Base-by-base conservation (phyloP, 208 protist genomes). In the Willaertia magna region DNA sequence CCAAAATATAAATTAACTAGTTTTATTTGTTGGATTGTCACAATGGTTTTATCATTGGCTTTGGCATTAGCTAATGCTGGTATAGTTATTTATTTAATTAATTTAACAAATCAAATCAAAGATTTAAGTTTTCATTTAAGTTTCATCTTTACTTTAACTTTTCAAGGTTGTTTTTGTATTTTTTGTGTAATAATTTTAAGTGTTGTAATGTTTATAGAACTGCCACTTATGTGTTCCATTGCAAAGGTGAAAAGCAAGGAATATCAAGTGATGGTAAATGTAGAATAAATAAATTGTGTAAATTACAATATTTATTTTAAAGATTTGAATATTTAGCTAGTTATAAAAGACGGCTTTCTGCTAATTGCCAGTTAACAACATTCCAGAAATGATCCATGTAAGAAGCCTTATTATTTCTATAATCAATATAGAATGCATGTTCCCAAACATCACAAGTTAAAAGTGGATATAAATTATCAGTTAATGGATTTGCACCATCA, bases 341-440 rank as follows among this genome's bases (percentile, higher is more conserved):
- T 78, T 46, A 78, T 78, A 78, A 42, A 7, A 81, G 22, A 39
- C 34, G 9, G 1, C 6, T 44, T 34, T 92, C 89, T 40, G 89
- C 94, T 85, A 93, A 92, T 74, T 95, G 88, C 96, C 96, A 98
- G 93, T 97, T 97, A 30, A 97, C 94, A 59, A 96, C 44, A 85
- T 94, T 95, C 96, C 95, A 97, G 86, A 91, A 97, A 22, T 92
- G 78, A 48, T 97, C 93, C 76, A 98, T 88, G 89, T 97, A 97
- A 49, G 91, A 88, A 16, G 93, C 90, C 43, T 94, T 93, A 87
- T 95, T 93, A 88, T 97, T 97, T 88, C 89, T 92, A 92, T 97
- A 97, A 92, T 97, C 94, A 87, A 97, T 93, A 90, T 97, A 97
- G 93, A 97, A 97, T 22, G 95, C 95, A 91, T 97, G 95, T 91